Evolutionary conservation across 1,139 yeast genomes (phyloP).

Genomic region (Hyphopichia wangnamkhiaoensis): DNA sequence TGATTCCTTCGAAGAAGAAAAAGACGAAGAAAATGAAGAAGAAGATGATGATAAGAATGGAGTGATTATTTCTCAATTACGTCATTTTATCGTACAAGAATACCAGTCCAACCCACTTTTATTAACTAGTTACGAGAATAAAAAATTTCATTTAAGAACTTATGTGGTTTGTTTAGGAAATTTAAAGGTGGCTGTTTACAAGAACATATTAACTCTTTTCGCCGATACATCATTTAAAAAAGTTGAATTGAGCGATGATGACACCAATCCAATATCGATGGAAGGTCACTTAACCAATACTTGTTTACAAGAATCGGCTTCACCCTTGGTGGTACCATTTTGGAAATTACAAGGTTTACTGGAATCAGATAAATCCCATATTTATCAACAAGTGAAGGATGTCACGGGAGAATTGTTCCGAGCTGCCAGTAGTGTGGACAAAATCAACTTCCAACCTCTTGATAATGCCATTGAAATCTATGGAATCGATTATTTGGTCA

Average conservation of each 20-base stretch:
- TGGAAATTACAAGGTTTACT: slow-evolving; percentile 55
- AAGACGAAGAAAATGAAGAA: slow-evolving; percentile 54
- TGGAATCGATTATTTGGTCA: slow-evolving; percentile 85
- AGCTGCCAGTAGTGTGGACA: slow-evolving; percentile 81
- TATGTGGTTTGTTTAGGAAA: slow-evolving; percentile 81
- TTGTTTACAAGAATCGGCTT: slow-evolving; percentile 67
- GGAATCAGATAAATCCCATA: slow-evolving; percentile 20
- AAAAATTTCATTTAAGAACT: slow-evolving; percentile 86
- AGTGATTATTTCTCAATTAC: slow-evolving; percentile 78
- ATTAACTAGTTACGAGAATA: slow-evolving; percentile 56
- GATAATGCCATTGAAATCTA: slow-evolving; percentile 80
- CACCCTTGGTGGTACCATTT: slow-evolving; percentile 63
- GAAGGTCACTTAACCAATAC: slow-evolving; percentile 88
- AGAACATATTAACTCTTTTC: slow-evolving; percentile 77
- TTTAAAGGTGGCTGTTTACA: slow-evolving; percentile 74
- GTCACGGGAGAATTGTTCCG: slow-evolving; percentile 71
- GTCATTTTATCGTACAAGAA: slow-evolving; percentile 88
- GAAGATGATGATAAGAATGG: slow-evolving; percentile 47
- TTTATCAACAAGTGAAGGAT: slow-evolving; percentile 57
- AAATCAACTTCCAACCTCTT: slow-evolving; percentile 86
- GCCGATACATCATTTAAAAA: slow-evolving; percentile 63
- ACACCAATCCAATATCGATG: slow-evolving; percentile 43
- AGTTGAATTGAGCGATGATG: slow-evolving; percentile 31
- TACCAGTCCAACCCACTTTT: slow-evolving; percentile 71
- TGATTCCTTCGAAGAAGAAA: slow-evolving; percentile 78